Conservation (phyloP, 192 early-diverging fungal genomes). For the Coemansia reversa region DNA sequence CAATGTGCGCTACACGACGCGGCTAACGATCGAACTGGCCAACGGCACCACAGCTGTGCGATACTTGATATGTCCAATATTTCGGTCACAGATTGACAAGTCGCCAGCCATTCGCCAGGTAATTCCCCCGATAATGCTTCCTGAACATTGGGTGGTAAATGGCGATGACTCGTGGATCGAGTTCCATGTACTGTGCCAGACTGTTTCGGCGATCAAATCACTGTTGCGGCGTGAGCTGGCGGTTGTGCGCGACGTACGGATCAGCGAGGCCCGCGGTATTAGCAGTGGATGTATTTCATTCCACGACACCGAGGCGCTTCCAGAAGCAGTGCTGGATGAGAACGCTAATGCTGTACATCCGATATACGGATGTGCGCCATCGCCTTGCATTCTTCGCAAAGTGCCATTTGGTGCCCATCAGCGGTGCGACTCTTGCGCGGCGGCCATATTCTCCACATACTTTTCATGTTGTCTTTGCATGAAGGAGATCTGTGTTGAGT, state of each 20-base stretch:
- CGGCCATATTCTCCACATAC: conserved; percentile 36
- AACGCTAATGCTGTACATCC: conserved; percentile 21
- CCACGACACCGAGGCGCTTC: not conserved
- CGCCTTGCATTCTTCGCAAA: conserved; percentile 38
- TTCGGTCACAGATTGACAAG: conserved; percentile 29
- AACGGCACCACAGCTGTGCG: conserved; percentile 9
- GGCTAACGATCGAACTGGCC: conserved; percentile 21
- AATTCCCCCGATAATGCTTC: conserved; percentile 29
- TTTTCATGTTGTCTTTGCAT: conserved; percentile 43
- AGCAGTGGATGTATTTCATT: conserved; percentile 16
- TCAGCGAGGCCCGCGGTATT: conserved; percentile 5
- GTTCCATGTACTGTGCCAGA: conserved; percentile 37
- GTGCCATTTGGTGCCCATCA: conserved; percentile 23
- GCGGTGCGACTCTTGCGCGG: conserved; percentile 28
- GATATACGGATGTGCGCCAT: conserved; percentile 24
- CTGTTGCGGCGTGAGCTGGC: conserved; percentile 36
- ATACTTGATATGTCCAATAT: conserved; percentile 26
- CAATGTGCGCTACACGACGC: conserved; percentile 18
- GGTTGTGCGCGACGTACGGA: conserved; percentile 29
- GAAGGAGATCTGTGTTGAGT: conserved; percentile 23
- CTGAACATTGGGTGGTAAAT: conserved; percentile 13
- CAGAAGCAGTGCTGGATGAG: conserved; percentile 11
- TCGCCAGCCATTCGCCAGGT: conserved; percentile 21
- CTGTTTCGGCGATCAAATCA: conserved; percentile 32
- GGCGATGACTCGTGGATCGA: conserved; percentile 30